These are phyloP conservation scores for Dryadomyces quercivorus DNA, from an alignment of 2,329 filamentous ascomycete species.

Conservation along the genomic window DNA sequence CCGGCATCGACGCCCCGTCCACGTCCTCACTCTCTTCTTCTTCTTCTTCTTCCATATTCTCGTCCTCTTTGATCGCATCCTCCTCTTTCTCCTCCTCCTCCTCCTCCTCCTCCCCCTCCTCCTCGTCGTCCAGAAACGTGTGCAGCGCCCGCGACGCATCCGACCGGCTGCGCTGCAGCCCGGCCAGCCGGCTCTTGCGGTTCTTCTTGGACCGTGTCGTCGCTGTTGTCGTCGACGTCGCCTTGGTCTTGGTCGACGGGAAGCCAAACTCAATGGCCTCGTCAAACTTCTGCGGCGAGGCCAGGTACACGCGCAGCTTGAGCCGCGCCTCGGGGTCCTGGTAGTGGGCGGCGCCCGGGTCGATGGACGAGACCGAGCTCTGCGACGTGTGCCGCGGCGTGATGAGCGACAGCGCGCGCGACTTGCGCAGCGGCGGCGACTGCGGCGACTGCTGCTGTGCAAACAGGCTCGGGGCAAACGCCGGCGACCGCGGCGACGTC, in stretches of 20 bases:
- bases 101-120: constrained; percentile 33
- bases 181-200: background rate
- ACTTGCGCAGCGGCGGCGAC: constrained; percentile 29
- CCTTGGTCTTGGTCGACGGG: constrained; percentile 47
- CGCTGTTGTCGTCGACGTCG: background rate
- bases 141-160: constrained; percentile 38
- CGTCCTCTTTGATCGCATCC: too few species aligned
- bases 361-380: constrained; percentile 41
- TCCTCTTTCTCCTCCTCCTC: too few species aligned
- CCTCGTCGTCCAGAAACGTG: constrained; percentile 38
- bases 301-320: constrained; percentile 75
- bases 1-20: constrained; percentile 40
- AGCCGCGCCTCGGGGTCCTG: constrained; percentile 79
- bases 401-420: constrained; percentile 43
- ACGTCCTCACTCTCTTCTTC: constrained; percentile 11
- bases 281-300: constrained; percentile 88
- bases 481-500: background rate
- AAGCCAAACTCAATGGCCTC: constrained; percentile 93
- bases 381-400: constrained; percentile 32
- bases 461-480: background rate
- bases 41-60: too few species aligned
- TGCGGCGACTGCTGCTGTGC: background rate
- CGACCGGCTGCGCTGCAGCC: constrained; percentile 19
- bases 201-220: constrained; percentile 14
- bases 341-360: constrained; percentile 69